Conservation (phyloP, 1,284 basidiomycete genomes). For the Bjerkandera adusta region DNA sequence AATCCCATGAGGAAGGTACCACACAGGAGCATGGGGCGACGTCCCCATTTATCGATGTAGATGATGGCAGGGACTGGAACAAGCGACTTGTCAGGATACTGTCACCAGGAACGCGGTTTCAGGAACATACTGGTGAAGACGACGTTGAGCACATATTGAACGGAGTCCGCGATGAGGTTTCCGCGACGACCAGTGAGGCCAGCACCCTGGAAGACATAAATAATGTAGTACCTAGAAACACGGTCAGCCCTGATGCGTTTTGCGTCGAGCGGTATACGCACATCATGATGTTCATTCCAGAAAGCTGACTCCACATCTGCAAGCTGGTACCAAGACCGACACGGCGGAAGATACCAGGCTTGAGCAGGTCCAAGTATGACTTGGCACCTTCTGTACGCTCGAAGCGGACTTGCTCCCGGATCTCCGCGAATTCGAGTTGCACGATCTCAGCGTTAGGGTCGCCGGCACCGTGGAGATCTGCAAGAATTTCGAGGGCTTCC, state of each 20-base stretch:
- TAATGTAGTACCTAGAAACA: slow-evolving; percentile 64
- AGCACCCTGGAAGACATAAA: slow-evolving; percentile 76
- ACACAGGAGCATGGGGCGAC: slow-evolving; percentile 69
- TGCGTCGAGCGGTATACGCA: slow-evolving; percentile 25
- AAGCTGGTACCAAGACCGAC: slow-evolving; percentile 41
- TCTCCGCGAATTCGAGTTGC: slow-evolving; percentile 76
- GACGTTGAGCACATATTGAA: slow-evolving; percentile 79
- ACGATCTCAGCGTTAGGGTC: slow-evolving; percentile 65
- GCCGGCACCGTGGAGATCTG: slow-evolving; percentile 77
- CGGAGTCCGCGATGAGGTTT: slow-evolving; percentile 74
- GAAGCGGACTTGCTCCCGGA: slow-evolving; percentile 68
- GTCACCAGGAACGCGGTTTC: not conserved
- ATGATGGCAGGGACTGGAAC: slow-evolving; percentile 62
- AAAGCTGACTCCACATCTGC: slow-evolving; percentile 48
- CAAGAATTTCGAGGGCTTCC: slow-evolving; percentile 76
- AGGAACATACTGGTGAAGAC: slow-evolving; percentile 43
- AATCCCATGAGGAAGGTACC: slow-evolving; percentile 71
- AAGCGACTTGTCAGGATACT: not conserved
- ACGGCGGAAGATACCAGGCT: slow-evolving; percentile 41
- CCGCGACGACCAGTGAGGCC: slow-evolving; percentile 68
- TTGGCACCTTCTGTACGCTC: slow-evolving; percentile 74
- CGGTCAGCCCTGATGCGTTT: not conserved
- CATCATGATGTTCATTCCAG: slow-evolving; percentile 67
- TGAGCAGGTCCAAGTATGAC: slow-evolving; percentile 66
- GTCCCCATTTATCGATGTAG: slow-evolving; percentile 78